These are phyloP conservation scores for Colletotrichum sp. DNA, from an alignment of 2,329 filamentous ascomycete species.

Conservation along the genomic window DNA sequence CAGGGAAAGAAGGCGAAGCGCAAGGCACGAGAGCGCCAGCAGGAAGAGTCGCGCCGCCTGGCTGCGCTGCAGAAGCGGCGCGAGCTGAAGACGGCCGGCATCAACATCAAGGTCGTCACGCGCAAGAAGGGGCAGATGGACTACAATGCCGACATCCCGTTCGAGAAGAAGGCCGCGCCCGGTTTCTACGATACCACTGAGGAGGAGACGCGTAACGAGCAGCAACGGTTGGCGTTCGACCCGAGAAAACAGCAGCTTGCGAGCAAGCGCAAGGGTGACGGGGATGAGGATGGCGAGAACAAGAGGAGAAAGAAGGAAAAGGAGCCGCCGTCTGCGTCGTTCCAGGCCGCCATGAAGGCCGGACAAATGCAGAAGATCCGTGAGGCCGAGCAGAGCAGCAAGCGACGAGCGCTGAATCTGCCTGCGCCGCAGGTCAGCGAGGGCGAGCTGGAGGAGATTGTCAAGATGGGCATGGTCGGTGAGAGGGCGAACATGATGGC, in stretches of 20 bases:
- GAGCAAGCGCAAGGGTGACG: conserved; percentile 92
- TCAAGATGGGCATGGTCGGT: conserved; percentile 97
- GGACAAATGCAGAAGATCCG: conserved; percentile 93
- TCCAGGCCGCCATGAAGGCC: conserved; percentile 88
- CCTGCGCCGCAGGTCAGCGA: conserved; percentile 93
- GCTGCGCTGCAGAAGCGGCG: conserved; percentile 93
- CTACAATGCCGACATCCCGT: conserved; percentile 98
- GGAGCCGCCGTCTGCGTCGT: conserved; percentile 75
- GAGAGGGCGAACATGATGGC: conserved; percentile 82
- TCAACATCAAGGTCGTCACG: conserved; percentile 94
- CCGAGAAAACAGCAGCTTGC: conserved; percentile 89
- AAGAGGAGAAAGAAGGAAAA: conserved; percentile 90
- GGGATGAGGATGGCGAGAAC: conserved; percentile 79
- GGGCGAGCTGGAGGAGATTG: conserved; percentile 92
- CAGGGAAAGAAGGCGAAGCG: conserved; percentile 99
- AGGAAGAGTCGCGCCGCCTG: conserved; percentile 91
- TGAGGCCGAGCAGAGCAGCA: conserved; percentile 96
- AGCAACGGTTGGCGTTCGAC: conserved; percentile 84
- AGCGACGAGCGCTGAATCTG: conserved; percentile 80
- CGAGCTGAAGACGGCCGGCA: conserved; percentile 95
- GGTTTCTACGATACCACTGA: conserved; percentile 95
- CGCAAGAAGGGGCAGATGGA: conserved; percentile 98
- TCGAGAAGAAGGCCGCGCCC: conserved; percentile 86
- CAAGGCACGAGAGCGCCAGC: conserved; percentile 92
- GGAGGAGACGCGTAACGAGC: conserved; percentile 81